These are phyloP conservation scores for Mycena leptocephala DNA, from an alignment of 768 basidiomycete genomes.

Conservation along the genomic window DNA sequence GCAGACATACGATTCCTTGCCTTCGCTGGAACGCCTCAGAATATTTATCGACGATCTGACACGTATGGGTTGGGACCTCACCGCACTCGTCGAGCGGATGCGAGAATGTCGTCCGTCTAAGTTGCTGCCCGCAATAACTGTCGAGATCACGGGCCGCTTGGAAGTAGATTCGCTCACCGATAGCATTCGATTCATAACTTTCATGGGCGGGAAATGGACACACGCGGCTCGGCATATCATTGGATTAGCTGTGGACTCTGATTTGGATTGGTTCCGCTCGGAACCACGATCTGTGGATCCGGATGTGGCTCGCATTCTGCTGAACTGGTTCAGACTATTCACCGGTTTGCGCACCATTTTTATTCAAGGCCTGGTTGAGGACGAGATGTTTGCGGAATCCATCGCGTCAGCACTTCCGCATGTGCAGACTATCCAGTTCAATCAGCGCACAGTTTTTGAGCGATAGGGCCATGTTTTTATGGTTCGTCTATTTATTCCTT, in stretches of 20 bases:
- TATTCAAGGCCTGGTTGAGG: background rate
- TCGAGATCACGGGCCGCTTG: background rate
- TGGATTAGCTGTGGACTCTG: background rate
- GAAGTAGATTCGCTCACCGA: background rate
- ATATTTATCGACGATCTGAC: background rate
- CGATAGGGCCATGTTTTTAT: background rate
- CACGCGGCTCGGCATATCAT: constrained; percentile 11
- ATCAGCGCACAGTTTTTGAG: background rate
- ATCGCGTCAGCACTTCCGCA: background rate
- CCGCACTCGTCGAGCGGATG: constrained; percentile 1
- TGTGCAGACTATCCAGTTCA: background rate
- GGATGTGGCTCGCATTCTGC: background rate
- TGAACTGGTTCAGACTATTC: constrained; percentile 10
- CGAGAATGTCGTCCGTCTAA: background rate
- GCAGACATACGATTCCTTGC: background rate
- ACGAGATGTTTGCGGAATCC: background rate
- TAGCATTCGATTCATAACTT: background rate
- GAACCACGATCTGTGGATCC: background rate
- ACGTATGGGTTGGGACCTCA: background rate
- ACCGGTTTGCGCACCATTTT: background rate
- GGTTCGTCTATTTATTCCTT: background rate
- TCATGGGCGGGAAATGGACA: constrained; percentile 6
- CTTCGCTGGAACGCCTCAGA: background rate
- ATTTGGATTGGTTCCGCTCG: background rate
- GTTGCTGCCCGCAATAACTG: background rate